A percentile compares a stretch with the other conserved stretches of the same genome.
Evolutionary conservation across 768 basidiomycete genomes (phyloP).

Genomic region (Zangia roseola): DNA sequence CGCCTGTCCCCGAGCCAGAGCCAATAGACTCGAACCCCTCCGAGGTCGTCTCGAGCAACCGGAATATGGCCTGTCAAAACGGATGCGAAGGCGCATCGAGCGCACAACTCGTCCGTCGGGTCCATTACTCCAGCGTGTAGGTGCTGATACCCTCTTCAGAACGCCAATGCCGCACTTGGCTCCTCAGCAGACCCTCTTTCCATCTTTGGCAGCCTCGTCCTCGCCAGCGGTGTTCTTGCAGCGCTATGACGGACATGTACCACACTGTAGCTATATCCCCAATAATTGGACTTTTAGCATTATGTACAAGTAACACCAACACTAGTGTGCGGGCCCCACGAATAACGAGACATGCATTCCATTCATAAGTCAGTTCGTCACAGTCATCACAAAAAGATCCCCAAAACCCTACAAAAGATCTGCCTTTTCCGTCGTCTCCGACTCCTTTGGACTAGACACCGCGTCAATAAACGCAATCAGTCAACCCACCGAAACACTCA

Average conservation of each 20-base stretch:
- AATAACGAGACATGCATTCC: neutral
- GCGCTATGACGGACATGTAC: conserved; percentile 11
- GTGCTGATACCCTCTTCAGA: conserved; percentile 9
- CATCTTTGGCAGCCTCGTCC: conserved; percentile 21
- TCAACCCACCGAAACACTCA: conserved; percentile 12
- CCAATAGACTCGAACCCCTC: conserved; percentile 24
- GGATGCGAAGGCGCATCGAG: conserved; percentile 21
- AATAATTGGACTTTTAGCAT: too few species aligned
- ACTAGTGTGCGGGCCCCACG: neutral
- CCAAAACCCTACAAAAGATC: neutral
- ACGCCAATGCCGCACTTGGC: conserved; percentile 18
- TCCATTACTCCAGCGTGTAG: neutral
- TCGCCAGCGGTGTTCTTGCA: conserved; percentile 22
- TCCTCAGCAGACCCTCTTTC: conserved; percentile 18
- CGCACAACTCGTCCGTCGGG: conserved; percentile 19
- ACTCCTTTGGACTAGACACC: conserved; percentile 6
- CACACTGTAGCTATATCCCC: conserved; percentile 13
- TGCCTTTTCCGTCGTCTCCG: conserved; percentile 2
- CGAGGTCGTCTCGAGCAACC: conserved; percentile 21
- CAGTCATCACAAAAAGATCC: neutral
- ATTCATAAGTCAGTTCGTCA: conserved; percentile 1
- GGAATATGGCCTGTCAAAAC: conserved; percentile 22
- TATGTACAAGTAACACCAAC: too few species aligned
- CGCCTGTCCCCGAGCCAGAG: conserved; percentile 22
- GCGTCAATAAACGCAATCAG: conserved; percentile 6